phyloP scores from a whole-genome alignment of 805 yeast genomes.

The Metschnikowia lunata region DNA sequence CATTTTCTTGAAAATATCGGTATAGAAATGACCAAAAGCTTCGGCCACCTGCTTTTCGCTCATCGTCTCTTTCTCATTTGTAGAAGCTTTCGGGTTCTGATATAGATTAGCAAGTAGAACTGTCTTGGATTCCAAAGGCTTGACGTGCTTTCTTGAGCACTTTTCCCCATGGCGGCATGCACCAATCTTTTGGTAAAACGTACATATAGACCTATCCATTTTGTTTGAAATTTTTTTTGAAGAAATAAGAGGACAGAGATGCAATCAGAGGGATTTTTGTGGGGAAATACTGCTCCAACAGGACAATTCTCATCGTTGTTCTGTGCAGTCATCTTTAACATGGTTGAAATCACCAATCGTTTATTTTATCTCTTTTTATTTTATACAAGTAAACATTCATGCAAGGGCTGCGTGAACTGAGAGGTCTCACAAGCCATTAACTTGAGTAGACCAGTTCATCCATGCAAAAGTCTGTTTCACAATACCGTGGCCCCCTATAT shows the following conservation, averaged over 20 bases:
- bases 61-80: slow-evolving; percentile 26
- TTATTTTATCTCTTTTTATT: no score
- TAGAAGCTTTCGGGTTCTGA: slow-evolving; percentile 51
- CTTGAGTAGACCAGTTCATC: no score
- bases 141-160: slow-evolving; percentile 69
- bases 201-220: slow-evolving; percentile 29
- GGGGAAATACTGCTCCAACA: neutral
- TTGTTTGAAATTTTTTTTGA: no score
- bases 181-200: slow-evolving; percentile 78
- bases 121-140: slow-evolving; percentile 62
- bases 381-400: no score
- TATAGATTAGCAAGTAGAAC: slow-evolving; percentile 62
- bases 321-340: no score
- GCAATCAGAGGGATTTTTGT: neutral
- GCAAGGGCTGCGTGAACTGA: no score
- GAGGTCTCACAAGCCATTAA: no score
- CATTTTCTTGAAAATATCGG: slow-evolving; percentile 67
- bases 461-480: no score
- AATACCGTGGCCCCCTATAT: no score
- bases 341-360: no score
- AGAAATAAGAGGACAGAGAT: neutral
- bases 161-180: slow-evolving; percentile 92
- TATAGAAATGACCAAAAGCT: slow-evolving; percentile 58
- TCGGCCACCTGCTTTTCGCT: slow-evolving; percentile 38
- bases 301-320: no score